Evolutionary conservation across 2,329 filamentous ascomycete species (phyloP).

Genomic region (Ramichloridium luteum): DNA sequence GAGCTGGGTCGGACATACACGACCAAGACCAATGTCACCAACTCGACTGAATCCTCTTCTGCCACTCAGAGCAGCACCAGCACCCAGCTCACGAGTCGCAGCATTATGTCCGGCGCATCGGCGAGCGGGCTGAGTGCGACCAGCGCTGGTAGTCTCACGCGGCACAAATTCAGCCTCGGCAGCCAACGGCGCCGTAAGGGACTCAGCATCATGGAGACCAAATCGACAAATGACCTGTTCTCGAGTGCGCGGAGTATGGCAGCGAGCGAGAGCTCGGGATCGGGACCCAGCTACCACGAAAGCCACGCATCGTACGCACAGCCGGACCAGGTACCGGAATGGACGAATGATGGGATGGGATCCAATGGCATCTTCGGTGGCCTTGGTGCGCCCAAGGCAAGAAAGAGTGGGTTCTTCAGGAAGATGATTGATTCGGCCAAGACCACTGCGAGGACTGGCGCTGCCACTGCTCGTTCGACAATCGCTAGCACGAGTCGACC

Average conservation of each 20-base stretch:
- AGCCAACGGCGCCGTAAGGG: slow-evolving; percentile 22
- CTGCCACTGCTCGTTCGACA: slow-evolving; percentile 76
- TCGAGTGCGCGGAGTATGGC: slow-evolving; percentile 34
- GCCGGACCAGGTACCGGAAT: slow-evolving; percentile 50
- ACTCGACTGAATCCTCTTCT: slow-evolving; percentile 46
- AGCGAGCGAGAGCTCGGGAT: slow-evolving; percentile 37
- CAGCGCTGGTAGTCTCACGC: slow-evolving; percentile 83
- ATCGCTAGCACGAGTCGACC: slow-evolving; percentile 40
- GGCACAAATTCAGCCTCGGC: slow-evolving; percentile 49
- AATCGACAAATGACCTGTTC: slow-evolving; percentile 18
- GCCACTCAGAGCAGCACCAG: slow-evolving; percentile 54
- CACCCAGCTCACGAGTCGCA: slow-evolving; percentile 68
- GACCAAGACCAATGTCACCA: slow-evolving; percentile 75
- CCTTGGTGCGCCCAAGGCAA: slow-evolving; percentile 59
- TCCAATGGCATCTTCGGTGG: slow-evolving; percentile 62
- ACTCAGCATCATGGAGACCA: slow-evolving; percentile 13
- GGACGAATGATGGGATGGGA: slow-evolving; percentile 48
- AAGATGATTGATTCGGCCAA: slow-evolving; percentile 91
- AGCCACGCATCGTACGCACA: slow-evolving; percentile 55
- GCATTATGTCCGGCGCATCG: slow-evolving; percentile 86
- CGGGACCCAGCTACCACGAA: slow-evolving; percentile 57
- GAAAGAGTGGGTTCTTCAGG: slow-evolving; percentile 76
- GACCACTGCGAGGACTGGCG: slow-evolving; percentile 58
- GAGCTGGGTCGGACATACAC: slow-evolving; percentile 74
- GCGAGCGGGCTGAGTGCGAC: slow-evolving; percentile 87